A percentile compares a stretch with the other conserved stretches of the same genome.
phyloP scores from a whole-genome alignment of 2,329 filamentous ascomycete species.

The Didymella exigua region DNA sequence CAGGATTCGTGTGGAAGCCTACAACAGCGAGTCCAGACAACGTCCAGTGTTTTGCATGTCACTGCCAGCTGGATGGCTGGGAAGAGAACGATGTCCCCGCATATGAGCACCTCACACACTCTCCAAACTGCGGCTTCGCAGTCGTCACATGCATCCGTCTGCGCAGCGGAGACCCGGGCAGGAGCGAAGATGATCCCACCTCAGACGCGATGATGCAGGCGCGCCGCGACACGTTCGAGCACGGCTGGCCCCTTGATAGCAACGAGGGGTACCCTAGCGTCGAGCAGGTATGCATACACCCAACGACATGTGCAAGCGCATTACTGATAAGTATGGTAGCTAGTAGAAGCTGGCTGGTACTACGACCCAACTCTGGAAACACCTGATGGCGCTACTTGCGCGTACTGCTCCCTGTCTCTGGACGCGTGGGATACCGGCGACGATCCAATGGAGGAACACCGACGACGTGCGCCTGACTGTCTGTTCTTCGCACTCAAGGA shows the following conservation, averaged over 20 bases:
- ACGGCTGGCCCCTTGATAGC: conserved; percentile 82
- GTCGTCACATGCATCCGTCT: conserved; percentile 63
- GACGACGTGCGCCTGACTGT: conserved; percentile 77
- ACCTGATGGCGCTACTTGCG: conserved; percentile 87
- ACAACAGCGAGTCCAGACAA: conserved; percentile 80
- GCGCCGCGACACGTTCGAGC: conserved; percentile 80
- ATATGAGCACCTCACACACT: conserved; percentile 83
- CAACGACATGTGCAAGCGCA: conserved; percentile 38
- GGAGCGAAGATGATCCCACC: conserved; percentile 75
- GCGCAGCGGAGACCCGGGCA: conserved; percentile 65
- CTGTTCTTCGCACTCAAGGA: conserved; percentile 75
- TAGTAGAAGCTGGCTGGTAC: conserved; percentile 92
- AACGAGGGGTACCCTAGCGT: conserved; percentile 35
- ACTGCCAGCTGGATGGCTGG: conserved; percentile 87
- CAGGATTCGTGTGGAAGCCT: conserved; percentile 90
- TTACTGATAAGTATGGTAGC: conserved; percentile 82
- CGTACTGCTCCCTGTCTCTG: conserved; percentile 86
- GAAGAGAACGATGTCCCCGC: conserved; percentile 84
- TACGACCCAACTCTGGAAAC: conserved; percentile 84
- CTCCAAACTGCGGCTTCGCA: conserved; percentile 85
- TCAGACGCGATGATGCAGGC: conserved; percentile 74
- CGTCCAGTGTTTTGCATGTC: conserved; percentile 85
- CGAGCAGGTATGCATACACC: conserved; percentile 69
- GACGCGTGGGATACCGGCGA: conserved; percentile 96
- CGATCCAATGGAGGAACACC: conserved; percentile 90